Evolutionary conservation across 2,329 filamentous ascomycete genomes (phyloP), one percentile per base, ranked within the genome.

Genomic region (Lasiodiplodia sp.): DNA sequence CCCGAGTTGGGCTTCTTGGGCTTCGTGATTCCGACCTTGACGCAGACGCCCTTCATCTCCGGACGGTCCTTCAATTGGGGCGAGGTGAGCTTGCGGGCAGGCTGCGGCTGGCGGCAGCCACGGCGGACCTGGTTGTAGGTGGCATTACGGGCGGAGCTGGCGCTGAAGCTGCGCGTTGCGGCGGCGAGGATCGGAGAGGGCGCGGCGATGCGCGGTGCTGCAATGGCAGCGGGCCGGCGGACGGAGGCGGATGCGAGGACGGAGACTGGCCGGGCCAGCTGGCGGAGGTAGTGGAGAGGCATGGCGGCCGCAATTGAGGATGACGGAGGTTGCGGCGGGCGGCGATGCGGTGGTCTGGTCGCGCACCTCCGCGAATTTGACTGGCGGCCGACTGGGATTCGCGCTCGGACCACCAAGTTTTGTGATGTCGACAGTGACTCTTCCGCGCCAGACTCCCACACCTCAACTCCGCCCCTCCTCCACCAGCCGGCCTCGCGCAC

Each of bases 1-100:
- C 94, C 96, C 34, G 96, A 99, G 82, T 99, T 99, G 72, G 96
- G 96, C 83, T 99, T 99, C 89, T 99, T 99, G 68, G 96, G 96
- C 77, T 96, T 94, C 75, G 92, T 94, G 74, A 94, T 92, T 76
- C 93, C 94, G 70, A 98, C 96, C 79, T 96, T 94, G 72, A 99
- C 84, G 81, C 96, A 98, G 47, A 99, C 96, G 74, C 95, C 96
- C 85, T 98, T 98, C 83, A 97, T 90, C 77, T 92, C 88, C 4
- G 96, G 94, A 53, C 92, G 87, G 64, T 88, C 81, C 70, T 86
- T 86, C 71, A 99, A 87, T 25, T 95, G 94, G 0, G 96, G 96
- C 2, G 95, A 98, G 64, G 93, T 90, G 73, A 92, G 88, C 82
- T 97, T 94, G 72, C 96, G 93, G 1, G 92, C 92, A 69, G 88